Conservation (phyloP, 2,329 filamentous ascomycete species). For the Ophiognomonia clavigignenti-juglandacearum region DNA sequence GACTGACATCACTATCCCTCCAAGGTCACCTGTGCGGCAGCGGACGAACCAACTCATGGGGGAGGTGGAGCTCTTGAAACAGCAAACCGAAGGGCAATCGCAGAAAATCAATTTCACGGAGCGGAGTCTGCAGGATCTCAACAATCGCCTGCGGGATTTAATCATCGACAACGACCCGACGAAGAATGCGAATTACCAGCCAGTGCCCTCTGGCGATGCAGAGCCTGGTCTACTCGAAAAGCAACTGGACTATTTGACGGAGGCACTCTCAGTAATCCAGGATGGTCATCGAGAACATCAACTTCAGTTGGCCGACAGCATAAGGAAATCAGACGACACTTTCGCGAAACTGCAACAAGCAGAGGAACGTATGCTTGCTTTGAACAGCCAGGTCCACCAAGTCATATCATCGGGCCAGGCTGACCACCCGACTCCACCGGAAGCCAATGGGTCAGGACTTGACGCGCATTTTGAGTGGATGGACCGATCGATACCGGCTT, state of each 20-base stretch:
- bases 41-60: constrained; percentile 46
- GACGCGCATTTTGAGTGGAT: constrained; percentile 68
- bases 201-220: constrained; percentile 34
- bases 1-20: constrained; percentile 51
- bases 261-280: constrained; percentile 56
- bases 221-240: constrained; percentile 42
- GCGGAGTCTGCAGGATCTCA: constrained; percentile 62
- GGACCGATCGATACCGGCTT: constrained; percentile 51
- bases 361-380: constrained; percentile 50
- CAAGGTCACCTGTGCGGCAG: constrained; percentile 52
- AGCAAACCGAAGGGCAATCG: constrained; percentile 32
- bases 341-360: constrained; percentile 31
- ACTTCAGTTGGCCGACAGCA: constrained; percentile 19
- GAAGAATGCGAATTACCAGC: constrained; percentile 40
- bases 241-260: constrained; percentile 69
- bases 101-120: constrained; percentile 58
- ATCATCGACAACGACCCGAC: constrained; percentile 45
- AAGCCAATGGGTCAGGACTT: constrained; percentile 50
- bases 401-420: constrained; percentile 46
- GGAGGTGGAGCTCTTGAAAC: constrained; percentile 32
- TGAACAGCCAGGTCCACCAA: constrained; percentile 62
- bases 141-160: constrained; percentile 29
- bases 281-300: constrained; percentile 46
- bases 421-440: constrained; percentile 53
- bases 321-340: constrained; percentile 20